phyloP scores from a whole-genome alignment of 148 eudicot genomes.

The Camellia lanceoleosa region DNA sequence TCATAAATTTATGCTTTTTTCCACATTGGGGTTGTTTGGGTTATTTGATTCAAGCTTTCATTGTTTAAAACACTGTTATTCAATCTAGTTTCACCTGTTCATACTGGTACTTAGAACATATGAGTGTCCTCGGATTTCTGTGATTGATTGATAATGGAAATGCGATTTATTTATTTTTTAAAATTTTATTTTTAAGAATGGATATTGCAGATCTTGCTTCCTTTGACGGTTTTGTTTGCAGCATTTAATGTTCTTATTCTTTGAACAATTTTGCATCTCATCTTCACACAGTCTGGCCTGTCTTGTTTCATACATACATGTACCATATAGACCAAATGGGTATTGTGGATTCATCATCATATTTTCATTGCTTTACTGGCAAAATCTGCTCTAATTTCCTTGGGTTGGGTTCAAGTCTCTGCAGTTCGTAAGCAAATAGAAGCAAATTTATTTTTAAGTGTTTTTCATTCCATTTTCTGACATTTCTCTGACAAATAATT shows the following conservation, averaged over 20 bases:
- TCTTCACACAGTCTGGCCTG: neutral
- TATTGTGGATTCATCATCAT: neutral
- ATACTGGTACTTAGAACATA: neutral
- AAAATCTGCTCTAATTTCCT: neutral
- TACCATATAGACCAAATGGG: constrained; percentile 10
- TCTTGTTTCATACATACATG: constrained; percentile 4
- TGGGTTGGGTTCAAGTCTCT: neutral
- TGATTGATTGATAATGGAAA: neutral
- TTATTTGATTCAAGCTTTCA: neutral
- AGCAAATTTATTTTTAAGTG: too few relatives aligned
- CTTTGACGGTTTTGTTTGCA: neutral
- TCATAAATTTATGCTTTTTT: neutral
- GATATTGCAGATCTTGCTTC: constrained; percentile 8
- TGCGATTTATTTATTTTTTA: neutral
- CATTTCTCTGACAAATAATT: constrained; percentile 7
- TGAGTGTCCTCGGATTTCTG: neutral
- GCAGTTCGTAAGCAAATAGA: too few relatives aligned
- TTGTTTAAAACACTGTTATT: neutral
- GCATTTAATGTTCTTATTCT: neutral
- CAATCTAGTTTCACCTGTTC: neutral
- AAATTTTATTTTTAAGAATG: neutral
- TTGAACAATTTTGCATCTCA: constrained; percentile 6
- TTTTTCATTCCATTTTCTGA: neutral
- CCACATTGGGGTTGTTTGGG: neutral
- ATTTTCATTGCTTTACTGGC: constrained; percentile 8